phyloP scores from a whole-genome alignment of 2,329 filamentous ascomycete species.

The Botrytis aclada region DNA sequence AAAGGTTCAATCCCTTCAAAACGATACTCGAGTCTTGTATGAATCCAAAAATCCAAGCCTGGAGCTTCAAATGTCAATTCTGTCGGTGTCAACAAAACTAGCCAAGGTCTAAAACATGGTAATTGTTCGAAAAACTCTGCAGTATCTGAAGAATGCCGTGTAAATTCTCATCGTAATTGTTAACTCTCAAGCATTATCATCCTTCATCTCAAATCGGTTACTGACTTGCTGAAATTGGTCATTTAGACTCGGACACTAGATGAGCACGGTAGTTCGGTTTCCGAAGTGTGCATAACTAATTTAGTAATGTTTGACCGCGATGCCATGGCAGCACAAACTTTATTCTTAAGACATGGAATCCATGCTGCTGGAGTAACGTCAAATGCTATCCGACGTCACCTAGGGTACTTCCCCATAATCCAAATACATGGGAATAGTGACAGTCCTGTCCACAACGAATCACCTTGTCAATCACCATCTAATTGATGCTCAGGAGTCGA shows the following conservation, averaged over 20 bases:
- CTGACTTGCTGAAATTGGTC: not conserved
- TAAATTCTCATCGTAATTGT: not conserved
- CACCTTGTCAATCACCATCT: not conserved
- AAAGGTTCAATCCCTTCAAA: not conserved
- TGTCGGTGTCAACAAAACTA: not conserved
- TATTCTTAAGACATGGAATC: slow-evolving; percentile 7
- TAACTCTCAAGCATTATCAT: not conserved
- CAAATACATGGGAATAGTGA: not conserved
- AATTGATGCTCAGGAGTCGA: not conserved
- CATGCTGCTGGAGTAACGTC: slow-evolving; percentile 13
- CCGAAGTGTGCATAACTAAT: slow-evolving; percentile 1
- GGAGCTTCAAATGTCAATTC: not conserved
- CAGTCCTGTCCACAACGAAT: not conserved
- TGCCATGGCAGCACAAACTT: slow-evolving; percentile 17
- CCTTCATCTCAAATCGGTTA: slow-evolving; percentile 1
- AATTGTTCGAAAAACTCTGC: not conserved
- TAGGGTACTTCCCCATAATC: slow-evolving; percentile 9
- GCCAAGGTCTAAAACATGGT: not conserved
- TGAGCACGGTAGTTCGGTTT: slow-evolving; percentile 1
- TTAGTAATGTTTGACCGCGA: slow-evolving; percentile 10
- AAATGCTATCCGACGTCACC: slow-evolving; percentile 3
- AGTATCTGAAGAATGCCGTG: not conserved
- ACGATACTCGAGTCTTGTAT: not conserved
- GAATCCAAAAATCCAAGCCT: not conserved
- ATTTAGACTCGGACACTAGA: slow-evolving; percentile 5